Conservation (phyloP, 2,329 filamentous ascomycete species). For the Xylariales sp. region DNA sequence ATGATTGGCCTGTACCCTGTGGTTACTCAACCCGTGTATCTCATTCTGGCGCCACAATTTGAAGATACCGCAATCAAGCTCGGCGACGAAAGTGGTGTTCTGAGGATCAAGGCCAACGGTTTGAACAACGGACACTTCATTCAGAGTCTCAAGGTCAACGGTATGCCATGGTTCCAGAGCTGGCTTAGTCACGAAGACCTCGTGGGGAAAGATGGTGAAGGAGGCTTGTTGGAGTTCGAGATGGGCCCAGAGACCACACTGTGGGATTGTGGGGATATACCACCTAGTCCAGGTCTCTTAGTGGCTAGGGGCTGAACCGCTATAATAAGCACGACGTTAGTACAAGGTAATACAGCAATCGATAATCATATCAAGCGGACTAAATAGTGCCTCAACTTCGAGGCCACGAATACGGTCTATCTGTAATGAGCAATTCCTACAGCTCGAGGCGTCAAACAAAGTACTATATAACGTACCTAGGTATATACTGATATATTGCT, state of each 20-base stretch:
- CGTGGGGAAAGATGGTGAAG: constrained; percentile 29
- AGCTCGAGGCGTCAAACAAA: no score
- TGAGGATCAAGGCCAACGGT: constrained; percentile 42
- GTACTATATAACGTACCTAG: no score
- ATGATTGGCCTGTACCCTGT: constrained; percentile 53
- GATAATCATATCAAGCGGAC: no score
- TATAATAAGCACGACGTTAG: no score
- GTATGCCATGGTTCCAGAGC: constrained; percentile 44
- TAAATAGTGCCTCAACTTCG: no score
- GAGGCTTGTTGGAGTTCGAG: constrained; percentile 43
- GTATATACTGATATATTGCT: no score
- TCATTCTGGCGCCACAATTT: constrained; percentile 47
- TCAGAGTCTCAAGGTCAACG: constrained; percentile 49
- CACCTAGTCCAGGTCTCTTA: constrained; percentile 39
- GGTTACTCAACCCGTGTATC: constrained; percentile 51
- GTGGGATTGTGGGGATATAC: constrained; percentile 47
- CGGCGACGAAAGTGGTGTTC: constrained; percentile 33
- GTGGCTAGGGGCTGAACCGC: no score
- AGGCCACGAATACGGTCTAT: no score
- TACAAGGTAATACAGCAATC: no score
- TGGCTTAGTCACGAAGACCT: constrained; percentile 52
- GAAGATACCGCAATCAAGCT: constrained; percentile 43
- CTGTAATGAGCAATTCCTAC: no score
- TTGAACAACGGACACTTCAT: constrained; percentile 45
- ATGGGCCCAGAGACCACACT: constrained; percentile 31